These are phyloP conservation scores for Diaporthe sp. DNA, from an alignment of 2,329 filamentous ascomycete genomes.

Conservation along the genomic window DNA sequence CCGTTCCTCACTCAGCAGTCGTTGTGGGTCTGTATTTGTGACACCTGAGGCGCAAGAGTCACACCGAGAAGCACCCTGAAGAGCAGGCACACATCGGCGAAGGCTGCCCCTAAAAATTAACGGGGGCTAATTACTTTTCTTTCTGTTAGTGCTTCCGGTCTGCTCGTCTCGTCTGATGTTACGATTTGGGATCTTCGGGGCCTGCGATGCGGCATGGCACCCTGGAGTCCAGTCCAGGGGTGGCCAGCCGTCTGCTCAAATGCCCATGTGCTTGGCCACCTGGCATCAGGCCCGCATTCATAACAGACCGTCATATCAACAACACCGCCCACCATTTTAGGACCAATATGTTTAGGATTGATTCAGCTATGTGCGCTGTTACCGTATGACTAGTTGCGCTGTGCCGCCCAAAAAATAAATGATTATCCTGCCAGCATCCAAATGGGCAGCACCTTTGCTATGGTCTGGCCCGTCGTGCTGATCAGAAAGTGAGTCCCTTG, in stretches of 20 bases:
- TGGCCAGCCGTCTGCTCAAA: neutral
- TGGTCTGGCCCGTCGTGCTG: constrained; percentile 1
- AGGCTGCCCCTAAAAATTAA: neutral
- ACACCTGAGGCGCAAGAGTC: constrained; percentile 3
- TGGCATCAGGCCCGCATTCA: neutral
- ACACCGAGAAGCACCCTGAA: neutral
- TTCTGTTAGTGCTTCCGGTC: neutral
- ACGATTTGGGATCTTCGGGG: neutral
- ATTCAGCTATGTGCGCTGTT: constrained; percentile 30
- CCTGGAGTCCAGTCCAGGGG: neutral
- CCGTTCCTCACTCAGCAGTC: neutral
- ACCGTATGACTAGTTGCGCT: constrained; percentile 7
- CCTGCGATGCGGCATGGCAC: neutral
- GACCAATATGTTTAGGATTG: constrained; percentile 29
- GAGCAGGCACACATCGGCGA: neutral
- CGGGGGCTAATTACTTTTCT: neutral
- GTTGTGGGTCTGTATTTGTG: neutral
- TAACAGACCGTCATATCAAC: no score
- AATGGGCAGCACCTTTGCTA: neutral
- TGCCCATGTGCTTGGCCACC: constrained; percentile 9
- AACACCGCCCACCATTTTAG: neutral
- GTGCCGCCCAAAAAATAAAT: constrained; percentile 8
- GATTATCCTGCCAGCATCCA: constrained; percentile 16
- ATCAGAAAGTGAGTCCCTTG: neutral
- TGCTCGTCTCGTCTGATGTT: constrained; percentile 10